Base-by-base conservation (phyloP, 2,329 filamentous ascomycete species). In the Diaporthe vexans region DNA sequence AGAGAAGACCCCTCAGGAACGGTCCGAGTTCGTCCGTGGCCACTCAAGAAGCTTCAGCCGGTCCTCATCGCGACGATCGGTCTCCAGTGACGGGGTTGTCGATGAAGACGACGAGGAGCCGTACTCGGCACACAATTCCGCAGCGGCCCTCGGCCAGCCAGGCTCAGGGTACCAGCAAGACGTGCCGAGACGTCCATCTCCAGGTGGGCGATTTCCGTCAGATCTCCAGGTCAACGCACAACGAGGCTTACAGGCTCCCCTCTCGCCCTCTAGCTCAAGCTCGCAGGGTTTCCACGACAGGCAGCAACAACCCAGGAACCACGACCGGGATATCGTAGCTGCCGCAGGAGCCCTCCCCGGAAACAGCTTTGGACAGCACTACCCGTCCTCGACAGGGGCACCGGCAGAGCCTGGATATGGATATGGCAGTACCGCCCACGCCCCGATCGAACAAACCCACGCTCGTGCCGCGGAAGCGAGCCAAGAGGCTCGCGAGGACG, bases 121-220 rank as follows among this genome's bases (percentile, higher is more conserved):
- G 17, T 92, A 91, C 79, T 86, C 89, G 57, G 86, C 87, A 26
- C 84, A 85, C 74, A 82, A 83, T 79, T 91, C 92, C 46, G 90
- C 91, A 52, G 88, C 91, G 79, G 85, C 85, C 73, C 82, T 88
- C 76, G 70, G 70, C 24, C 70, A 86, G 82, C 77, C 85, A 85
- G 75, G 85, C 84, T 51, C 61, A 29, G 57, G 26, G 7, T 71
- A 56, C 17, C 87, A 84, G 77, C 85, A 88, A 79, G 88, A 90
- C 74, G 82, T 83, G 71, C 87, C 90, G 79, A 89, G 90, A 84
- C 92, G 95, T 84, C 94, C 94, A 82, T 91, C 94, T 89, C 92
- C 95, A 92, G 96, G 95, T 92, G 96, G 96, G 88, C 92, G 95
- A 84, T 99, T 99, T 87, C 96, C 96, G 85, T 97, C 94, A 85